Conservation (phyloP, 148 eudicot species). For the Dysphania ambrosioides region DNA sequence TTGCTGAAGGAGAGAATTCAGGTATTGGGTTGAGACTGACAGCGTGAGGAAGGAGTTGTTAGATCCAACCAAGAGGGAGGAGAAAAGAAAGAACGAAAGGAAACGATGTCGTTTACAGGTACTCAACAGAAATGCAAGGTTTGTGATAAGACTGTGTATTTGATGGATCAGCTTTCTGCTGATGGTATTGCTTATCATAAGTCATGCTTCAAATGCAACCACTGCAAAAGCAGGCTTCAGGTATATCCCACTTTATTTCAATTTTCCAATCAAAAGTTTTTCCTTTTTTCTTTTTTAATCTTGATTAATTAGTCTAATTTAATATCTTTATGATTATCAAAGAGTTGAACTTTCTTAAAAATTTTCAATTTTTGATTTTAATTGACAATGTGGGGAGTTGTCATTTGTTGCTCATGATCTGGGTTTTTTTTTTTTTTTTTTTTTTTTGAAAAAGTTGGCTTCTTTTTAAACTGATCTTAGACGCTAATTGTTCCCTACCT, state of each 20-base stretch:
- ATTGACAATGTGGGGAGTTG: neutral
- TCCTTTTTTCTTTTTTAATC: neutral
- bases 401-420: neutral
- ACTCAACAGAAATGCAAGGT: slow-evolving; percentile 86
- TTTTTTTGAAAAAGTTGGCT: too few species aligned
- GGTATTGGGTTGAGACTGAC: neutral
- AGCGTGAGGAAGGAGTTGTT: neutral
- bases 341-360: neutral
- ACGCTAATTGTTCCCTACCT: neutral
- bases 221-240: slow-evolving; percentile 80
- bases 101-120: slow-evolving; percentile 71
- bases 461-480: neutral
- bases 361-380: neutral
- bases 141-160: slow-evolving; percentile 83
- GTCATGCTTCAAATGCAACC: slow-evolving; percentile 83
- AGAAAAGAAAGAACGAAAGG: too few species aligned
- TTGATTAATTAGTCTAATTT: neutral
- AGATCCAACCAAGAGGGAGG: slow-evolving; percentile 14
- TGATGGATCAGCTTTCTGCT: slow-evolving; percentile 72
- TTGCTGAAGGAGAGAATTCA: slow-evolving; percentile 16
- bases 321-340: neutral
- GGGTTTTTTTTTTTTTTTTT: too few species aligned
- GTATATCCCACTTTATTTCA: slow-evolving; percentile 25
- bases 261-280: too few species aligned
- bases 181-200: slow-evolving; percentile 75